phyloP scores from a whole-genome alignment of 257 asterid genomes.

The Salvia rosmarinus region DNA sequence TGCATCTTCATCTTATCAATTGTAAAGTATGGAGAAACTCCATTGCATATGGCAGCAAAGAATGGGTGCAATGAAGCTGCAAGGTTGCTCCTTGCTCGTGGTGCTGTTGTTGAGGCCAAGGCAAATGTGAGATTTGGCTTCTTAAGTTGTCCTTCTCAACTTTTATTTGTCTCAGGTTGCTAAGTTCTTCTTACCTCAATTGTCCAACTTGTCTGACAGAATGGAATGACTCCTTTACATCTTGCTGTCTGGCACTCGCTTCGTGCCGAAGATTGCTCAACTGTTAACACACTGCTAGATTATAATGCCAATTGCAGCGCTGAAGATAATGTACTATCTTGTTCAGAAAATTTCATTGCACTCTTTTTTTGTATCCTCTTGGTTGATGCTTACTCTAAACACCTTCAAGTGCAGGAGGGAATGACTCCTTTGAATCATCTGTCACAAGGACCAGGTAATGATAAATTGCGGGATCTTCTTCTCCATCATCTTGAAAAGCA shows the following conservation, averaged over 20 bases:
- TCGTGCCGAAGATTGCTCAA: slow-evolving; percentile 70
- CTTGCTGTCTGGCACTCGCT: slow-evolving; percentile 99
- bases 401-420: slow-evolving; percentile 71
- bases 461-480: slow-evolving; percentile 71
- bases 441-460: slow-evolving; percentile 79
- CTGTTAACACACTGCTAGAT: slow-evolving; percentile 86
- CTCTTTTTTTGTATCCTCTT: slow-evolving; percentile 26
- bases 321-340: slow-evolving; percentile 71
- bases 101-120: slow-evolving; percentile 86
- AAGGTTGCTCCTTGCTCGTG: slow-evolving; percentile 79
- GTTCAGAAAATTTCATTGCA: background rate
- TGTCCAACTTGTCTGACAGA: slow-evolving; percentile 52
- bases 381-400: slow-evolving; percentile 41
- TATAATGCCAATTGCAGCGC: slow-evolving; percentile 85
- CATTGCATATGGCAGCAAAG: slow-evolving; percentile 99
- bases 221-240: slow-evolving; percentile 97
- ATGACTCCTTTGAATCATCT: slow-evolving; percentile 89
- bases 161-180: slow-evolving; percentile 21
- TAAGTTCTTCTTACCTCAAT: slow-evolving; percentile 29
- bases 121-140: slow-evolving; percentile 68
- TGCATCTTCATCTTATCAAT: slow-evolving; percentile 27
- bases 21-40: slow-evolving; percentile 94
- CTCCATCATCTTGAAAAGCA: slow-evolving; percentile 74
- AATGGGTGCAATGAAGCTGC: slow-evolving; percentile 94
- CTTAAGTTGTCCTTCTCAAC: slow-evolving; percentile 6